Evolutionary conservation across 2,329 filamentous ascomycete species (phyloP).

Genomic region (Aureobasidium sp.): DNA sequence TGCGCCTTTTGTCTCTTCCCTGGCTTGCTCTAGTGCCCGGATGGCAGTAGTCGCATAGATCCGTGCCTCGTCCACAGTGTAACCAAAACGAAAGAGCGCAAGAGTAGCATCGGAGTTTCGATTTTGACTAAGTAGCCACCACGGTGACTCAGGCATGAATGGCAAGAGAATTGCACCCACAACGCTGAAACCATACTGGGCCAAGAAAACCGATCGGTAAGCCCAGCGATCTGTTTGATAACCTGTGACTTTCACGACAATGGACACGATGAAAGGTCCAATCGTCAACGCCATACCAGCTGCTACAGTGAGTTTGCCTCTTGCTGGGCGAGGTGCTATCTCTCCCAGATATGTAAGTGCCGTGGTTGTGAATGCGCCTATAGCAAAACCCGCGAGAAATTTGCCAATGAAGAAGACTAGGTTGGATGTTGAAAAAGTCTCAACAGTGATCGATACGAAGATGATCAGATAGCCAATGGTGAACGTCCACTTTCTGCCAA

Average conservation of each 20-base stretch:
- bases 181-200: slow-evolving; percentile 37
- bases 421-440: slow-evolving; percentile 37
- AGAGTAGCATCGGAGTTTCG: slow-evolving; percentile 17
- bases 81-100: slow-evolving; percentile 23
- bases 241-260: slow-evolving; percentile 25
- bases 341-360: slow-evolving; percentile 36
- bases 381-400: slow-evolving; percentile 37
- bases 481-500: slow-evolving; percentile 31
- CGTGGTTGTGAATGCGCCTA: slow-evolving; percentile 34
- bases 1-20: slow-evolving; percentile 32
- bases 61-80: slow-evolving; percentile 19
- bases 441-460: slow-evolving; percentile 35
- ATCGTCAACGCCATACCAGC: slow-evolving; percentile 37
- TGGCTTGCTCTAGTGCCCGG: slow-evolving; percentile 31
- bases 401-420: slow-evolving; percentile 38
- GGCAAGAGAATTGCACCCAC: slow-evolving; percentile 25
- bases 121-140: slow-evolving; percentile 17
- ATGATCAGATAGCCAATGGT: slow-evolving; percentile 33
- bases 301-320: slow-evolving; percentile 33
- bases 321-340: slow-evolving; percentile 34
- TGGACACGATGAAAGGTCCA: slow-evolving; percentile 32
- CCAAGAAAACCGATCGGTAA: slow-evolving; percentile 36
- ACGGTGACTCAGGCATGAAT: slow-evolving; percentile 25
- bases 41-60: slow-evolving; percentile 24
- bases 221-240: slow-evolving; percentile 35